These are phyloP conservation scores for Pinus tabuliformis DNA, from an alignment of 75 land plant genomes.

Conservation along the genomic window DNA sequence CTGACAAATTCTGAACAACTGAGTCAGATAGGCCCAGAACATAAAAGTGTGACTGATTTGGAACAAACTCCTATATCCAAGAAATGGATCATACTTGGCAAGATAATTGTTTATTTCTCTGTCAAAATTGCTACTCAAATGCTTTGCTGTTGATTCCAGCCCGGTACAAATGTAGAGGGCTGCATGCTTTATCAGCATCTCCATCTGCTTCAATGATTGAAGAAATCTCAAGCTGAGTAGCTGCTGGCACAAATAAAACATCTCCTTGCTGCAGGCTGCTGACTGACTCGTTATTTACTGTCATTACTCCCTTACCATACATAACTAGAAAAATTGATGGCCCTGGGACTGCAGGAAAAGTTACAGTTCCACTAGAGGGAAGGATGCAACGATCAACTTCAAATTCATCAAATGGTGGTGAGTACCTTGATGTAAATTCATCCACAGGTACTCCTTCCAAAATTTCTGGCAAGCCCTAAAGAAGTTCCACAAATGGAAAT, in stretches of 20 bases:
- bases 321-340: slow-evolving; percentile 79
- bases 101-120: neutral
- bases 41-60: neutral
- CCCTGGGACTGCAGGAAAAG: slow-evolving; percentile 44
- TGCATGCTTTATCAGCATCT: slow-evolving; percentile 2
- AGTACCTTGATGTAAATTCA: slow-evolving; percentile 47
- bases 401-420: slow-evolving; percentile 93
- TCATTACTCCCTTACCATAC: slow-evolving; percentile 58
- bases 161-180: slow-evolving; percentile 49
- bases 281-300: slow-evolving; percentile 1
- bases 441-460: slow-evolving; percentile 48
- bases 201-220: slow-evolving; percentile 3
- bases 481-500: slow-evolving; percentile 4
- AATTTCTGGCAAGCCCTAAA: slow-evolving; percentile 86
- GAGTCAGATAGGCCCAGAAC: neutral
- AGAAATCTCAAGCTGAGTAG: slow-evolving; percentile 22
- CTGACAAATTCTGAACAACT: neutral
- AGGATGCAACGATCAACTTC: slow-evolving; percentile 82
- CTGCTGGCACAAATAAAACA: slow-evolving; percentile 72
- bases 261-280: slow-evolving; percentile 47
- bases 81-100: neutral
- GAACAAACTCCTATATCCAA: neutral
- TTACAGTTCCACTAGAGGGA: slow-evolving; percentile 39
- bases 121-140: slow-evolving; percentile 20
- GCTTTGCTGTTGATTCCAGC: slow-evolving; percentile 80